Evolutionary conservation across 2,329 filamentous ascomycete species (phyloP).

Genomic region (Phyllosticta paracitricarpa): DNA sequence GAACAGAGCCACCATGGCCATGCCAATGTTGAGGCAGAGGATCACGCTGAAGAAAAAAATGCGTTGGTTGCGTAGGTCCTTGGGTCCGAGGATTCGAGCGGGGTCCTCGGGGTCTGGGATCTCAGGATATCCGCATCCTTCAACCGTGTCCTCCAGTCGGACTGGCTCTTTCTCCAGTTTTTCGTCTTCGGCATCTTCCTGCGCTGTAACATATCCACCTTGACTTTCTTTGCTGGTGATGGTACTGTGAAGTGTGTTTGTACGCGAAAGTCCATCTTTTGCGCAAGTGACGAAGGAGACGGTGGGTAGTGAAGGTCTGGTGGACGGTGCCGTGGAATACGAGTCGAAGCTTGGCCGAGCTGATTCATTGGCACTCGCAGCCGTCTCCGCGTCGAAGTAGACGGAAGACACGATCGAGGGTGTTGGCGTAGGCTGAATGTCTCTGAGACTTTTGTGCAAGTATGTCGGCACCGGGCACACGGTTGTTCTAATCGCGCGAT

Average conservation of each 20-base stretch:
- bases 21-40: not conserved
- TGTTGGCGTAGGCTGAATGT: not conserved
- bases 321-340: not conserved
- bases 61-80: conserved; percentile 4
- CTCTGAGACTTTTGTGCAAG: not conserved
- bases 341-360: not conserved
- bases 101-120: conserved; percentile 5
- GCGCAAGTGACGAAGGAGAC: not conserved
- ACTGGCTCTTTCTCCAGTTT: not conserved
- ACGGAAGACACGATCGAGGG: not conserved
- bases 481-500: not conserved
- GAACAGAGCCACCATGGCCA: not conserved
- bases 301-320: not conserved
- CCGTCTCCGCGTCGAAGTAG: not conserved
- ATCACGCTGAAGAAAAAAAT: conserved; percentile 1
- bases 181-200: not conserved
- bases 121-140: conserved; percentile 4
- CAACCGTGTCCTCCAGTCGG: conserved; percentile 1
- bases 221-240: not conserved
- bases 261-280: not conserved
- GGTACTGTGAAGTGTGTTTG: not conserved
- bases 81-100: conserved; percentile 1
- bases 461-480: not conserved
- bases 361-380: not conserved
- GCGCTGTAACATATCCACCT: not conserved